Evolutionary conservation across 2,329 filamentous ascomycete species (phyloP).

Genomic region (Colletotrichum tabaci): DNA sequence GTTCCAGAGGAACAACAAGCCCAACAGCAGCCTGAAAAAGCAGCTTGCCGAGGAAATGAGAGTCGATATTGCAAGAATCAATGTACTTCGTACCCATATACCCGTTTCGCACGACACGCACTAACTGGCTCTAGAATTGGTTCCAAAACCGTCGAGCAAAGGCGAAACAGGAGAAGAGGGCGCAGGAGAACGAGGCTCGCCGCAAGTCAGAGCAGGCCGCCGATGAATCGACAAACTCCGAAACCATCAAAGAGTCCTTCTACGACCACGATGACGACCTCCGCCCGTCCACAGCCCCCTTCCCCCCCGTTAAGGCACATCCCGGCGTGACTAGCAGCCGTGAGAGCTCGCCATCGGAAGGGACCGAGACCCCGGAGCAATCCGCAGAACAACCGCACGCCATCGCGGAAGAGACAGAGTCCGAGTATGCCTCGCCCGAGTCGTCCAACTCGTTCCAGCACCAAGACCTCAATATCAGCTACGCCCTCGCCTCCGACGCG

Average conservation of each 20-base stretch:
- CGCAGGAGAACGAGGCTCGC: slow-evolving; percentile 63
- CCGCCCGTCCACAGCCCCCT: slow-evolving; percentile 56
- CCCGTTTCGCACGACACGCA: neutral
- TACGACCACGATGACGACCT: slow-evolving; percentile 53
- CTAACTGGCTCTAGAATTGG: slow-evolving; percentile 71
- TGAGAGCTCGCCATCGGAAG: slow-evolving; percentile 26
- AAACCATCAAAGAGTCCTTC: slow-evolving; percentile 52
- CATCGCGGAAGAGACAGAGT: slow-evolving; percentile 22
- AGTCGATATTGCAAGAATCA: slow-evolving; percentile 75
- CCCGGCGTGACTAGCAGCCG: neutral
- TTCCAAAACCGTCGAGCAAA: slow-evolving; percentile 78
- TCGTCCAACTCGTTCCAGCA: slow-evolving; percentile 31
- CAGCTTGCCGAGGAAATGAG: slow-evolving; percentile 73
- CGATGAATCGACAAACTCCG: slow-evolving; percentile 53
- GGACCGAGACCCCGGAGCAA: neutral
- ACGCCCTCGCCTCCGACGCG: slow-evolving; percentile 23
- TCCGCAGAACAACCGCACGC: slow-evolving; percentile 11
- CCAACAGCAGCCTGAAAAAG: slow-evolving; percentile 73
- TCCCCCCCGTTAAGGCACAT: slow-evolving; percentile 37
- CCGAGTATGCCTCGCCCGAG: slow-evolving; percentile 39
- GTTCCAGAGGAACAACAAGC: slow-evolving; percentile 76
- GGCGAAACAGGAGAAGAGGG: slow-evolving; percentile 75
- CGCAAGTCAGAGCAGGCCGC: slow-evolving; percentile 51
- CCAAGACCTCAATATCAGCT: slow-evolving; percentile 29
- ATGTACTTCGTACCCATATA: slow-evolving; percentile 58